These are phyloP conservation scores for Pichia ethanolica DNA, from an alignment of 805 yeast species.

Conservation along the genomic window DNA sequence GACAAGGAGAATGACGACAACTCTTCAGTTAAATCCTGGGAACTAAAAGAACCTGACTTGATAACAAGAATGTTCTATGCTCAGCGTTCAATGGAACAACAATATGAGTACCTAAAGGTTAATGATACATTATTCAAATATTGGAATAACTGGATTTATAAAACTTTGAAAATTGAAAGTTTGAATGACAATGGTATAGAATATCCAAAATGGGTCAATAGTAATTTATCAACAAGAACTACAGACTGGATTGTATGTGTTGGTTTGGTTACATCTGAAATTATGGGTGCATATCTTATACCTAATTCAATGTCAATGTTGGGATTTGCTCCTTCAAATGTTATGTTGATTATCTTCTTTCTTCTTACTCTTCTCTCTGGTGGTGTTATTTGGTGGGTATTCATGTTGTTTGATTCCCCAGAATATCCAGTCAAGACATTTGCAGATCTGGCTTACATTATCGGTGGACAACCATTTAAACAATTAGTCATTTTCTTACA, in stretches of 20 bases:
- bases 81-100: conserved; percentile 15
- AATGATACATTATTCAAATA: conserved; percentile 1
- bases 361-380: conserved; percentile 33
- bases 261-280: conserved; percentile 17
- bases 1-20: no score
- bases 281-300: conserved; percentile 16
- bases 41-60: neutral
- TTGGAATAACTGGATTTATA: conserved; percentile 5
- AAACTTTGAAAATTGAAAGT: conserved; percentile 4
- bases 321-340: conserved; percentile 8
- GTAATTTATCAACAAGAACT: conserved; percentile 13
- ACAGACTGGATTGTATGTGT: conserved; percentile 15
- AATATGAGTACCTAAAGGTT: conserved; percentile 8
- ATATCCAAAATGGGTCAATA: conserved; percentile 15
- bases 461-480: conserved; percentile 28
- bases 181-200: conserved; percentile 3
- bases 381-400: conserved; percentile 29
- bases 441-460: conserved; percentile 34
- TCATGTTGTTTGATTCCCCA: conserved; percentile 31
- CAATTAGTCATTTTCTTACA: conserved; percentile 30
- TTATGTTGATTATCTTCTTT: conserved; percentile 6
- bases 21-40: neutral
- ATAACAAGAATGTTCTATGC: conserved; percentile 17
- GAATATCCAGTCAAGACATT: conserved; percentile 36
- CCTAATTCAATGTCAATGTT: conserved; percentile 7